phyloP scores from a whole-genome alignment of 345 rosid genomes.

The Populus deltoides region DNA sequence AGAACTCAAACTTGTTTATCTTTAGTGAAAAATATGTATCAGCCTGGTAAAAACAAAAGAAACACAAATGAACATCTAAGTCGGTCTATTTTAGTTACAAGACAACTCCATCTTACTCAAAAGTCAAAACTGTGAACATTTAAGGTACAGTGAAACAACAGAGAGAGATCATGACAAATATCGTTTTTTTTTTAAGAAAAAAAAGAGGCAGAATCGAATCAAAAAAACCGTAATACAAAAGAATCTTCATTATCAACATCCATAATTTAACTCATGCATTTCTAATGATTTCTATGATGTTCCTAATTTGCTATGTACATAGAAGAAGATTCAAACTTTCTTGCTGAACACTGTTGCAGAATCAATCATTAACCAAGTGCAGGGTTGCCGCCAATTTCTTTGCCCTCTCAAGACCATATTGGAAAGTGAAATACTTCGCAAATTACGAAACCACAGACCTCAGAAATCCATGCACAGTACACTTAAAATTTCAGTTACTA shows the following conservation, averaged over 20 bases:
- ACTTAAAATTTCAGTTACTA: neutral
- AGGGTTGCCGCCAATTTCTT: neutral
- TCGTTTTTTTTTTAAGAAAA: neutral
- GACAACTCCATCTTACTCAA: neutral
- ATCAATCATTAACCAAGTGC: neutral
- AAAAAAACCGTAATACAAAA: neutral
- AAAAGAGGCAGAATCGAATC: neutral
- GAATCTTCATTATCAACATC: neutral
- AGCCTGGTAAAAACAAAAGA: slow-evolving; percentile 11
- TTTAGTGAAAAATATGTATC: slow-evolving; percentile 26
- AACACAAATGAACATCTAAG: slow-evolving; percentile 12
- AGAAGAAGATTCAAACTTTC: neutral
- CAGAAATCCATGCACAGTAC: neutral
- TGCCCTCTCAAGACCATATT: neutral
- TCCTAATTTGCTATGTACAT: neutral
- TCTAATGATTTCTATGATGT: neutral
- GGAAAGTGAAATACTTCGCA: neutral
- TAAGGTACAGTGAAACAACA: neutral
- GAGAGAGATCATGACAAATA: neutral
- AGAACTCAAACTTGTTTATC: slow-evolving; percentile 2
- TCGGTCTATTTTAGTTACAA: neutral
- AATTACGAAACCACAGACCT: neutral
- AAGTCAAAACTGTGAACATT: neutral
- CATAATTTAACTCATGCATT: neutral
- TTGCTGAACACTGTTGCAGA: neutral